phyloP scores from a whole-genome alignment of 164 flowering plant species.

The Liquidambar formosana region DNA sequence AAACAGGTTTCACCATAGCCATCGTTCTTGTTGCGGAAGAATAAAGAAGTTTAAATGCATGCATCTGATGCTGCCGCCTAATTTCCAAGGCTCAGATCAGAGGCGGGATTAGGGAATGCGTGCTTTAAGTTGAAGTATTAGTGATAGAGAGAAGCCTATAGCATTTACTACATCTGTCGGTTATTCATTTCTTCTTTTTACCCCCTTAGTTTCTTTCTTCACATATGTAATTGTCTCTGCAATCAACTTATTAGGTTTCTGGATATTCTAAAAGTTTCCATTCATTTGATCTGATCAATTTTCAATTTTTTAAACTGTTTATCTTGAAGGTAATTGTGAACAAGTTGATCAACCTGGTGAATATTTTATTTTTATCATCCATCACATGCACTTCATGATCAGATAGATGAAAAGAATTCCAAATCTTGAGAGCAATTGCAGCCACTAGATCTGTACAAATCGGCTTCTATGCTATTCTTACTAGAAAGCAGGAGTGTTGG shows the following conservation, averaged over 20 bases:
- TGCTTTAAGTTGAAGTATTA: neutral
- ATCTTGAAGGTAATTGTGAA: neutral
- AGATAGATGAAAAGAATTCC: no score
- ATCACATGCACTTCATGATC: neutral
- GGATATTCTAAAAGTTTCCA: no score
- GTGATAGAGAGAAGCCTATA: neutral
- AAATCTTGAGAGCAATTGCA: no score
- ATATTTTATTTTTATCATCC: neutral
- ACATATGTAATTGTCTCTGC: no score
- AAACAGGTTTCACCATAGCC: constrained; percentile 8
- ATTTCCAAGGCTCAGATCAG: neutral
- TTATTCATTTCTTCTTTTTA: neutral
- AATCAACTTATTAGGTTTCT: no score
- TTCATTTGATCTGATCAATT: neutral
- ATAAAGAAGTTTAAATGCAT: constrained; percentile 18
- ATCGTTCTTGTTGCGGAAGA: constrained; percentile 3
- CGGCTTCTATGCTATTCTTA: no score
- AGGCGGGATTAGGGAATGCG: neutral
- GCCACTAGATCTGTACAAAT: no score
- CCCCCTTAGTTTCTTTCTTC: no score
- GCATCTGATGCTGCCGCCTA: constrained; percentile 1
- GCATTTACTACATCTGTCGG: neutral
- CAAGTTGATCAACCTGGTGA: neutral
- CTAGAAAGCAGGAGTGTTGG: no score
- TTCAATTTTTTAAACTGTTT: neutral